Conservation (phyloP, 164 flowering plant species). For the Piper betle region DNA sequence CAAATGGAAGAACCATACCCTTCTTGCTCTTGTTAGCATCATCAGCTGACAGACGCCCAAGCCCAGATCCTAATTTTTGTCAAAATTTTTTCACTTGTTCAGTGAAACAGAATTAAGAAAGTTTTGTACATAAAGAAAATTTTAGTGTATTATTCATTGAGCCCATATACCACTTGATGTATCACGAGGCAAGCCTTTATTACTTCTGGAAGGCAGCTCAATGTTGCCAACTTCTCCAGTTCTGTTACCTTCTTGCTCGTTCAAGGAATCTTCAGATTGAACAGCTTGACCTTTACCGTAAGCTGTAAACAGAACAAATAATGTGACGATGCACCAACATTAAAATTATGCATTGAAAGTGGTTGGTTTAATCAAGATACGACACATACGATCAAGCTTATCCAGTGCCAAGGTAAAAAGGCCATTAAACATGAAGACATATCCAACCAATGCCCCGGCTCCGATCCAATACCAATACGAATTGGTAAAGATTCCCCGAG, state of each 20-base stretch:
- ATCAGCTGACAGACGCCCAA: conserved; percentile 7
- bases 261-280: conserved; percentile 9
- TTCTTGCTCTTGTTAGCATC: conserved; percentile 11
- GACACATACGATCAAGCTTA: conserved; percentile 13
- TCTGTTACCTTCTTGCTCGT: conserved; percentile 9
- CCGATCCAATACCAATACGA: conserved; percentile 22
- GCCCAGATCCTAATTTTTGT: neutral
- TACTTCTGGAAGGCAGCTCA: conserved; percentile 7
- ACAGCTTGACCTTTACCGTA: conserved; percentile 6
- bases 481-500: conserved; percentile 13
- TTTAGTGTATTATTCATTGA: too few species aligned
- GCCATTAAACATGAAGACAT: conserved; percentile 11
- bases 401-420: conserved; percentile 9
- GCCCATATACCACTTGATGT: conserved; percentile 7
- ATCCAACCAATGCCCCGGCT: conserved; percentile 13
- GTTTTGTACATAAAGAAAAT: neutral
- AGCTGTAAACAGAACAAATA: conserved; percentile 2
- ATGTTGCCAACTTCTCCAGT: conserved; percentile 6
- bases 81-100: neutral
- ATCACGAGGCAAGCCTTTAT: neutral
- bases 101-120: neutral
- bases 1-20: conserved; percentile 51
- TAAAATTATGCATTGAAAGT: neutral
- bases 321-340: neutral
- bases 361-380: too few species aligned